phyloP scores from a whole-genome alignment of 495 filamentous ascomycete genomes.

The Clavariopsis aquatica region DNA sequence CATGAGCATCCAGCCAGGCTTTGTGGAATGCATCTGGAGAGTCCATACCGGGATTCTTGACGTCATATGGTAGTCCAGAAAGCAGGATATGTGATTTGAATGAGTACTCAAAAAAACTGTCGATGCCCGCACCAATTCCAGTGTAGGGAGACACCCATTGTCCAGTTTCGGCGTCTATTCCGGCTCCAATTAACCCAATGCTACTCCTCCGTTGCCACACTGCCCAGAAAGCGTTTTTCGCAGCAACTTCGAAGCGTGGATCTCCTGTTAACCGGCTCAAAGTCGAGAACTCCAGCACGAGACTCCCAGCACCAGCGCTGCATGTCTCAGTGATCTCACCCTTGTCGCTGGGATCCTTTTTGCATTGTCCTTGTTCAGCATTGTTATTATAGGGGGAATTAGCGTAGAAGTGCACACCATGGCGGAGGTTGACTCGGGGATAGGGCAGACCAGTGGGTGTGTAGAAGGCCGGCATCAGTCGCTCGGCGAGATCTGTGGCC shows the following conservation, averaged over 20 bases:
- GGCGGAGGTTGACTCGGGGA: conserved; percentile 87
- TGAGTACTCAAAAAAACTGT: conserved; percentile 98
- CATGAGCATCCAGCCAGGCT: conserved; percentile 84
- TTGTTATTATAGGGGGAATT: conserved; percentile 70
- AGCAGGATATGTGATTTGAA: conserved; percentile 89
- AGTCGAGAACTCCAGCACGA: conserved; percentile 89
- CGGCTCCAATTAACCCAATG: conserved; percentile 85
- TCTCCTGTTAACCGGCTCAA: conserved; percentile 88
- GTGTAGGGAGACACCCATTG: conserved; percentile 85
- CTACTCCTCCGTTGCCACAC: conserved; percentile 85
- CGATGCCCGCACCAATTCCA: conserved; percentile 91
- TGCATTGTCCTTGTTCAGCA: conserved; percentile 47
- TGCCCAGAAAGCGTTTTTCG: conserved; percentile 91
- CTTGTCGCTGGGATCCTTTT: conserved; percentile 42
- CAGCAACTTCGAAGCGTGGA: conserved; percentile 78
- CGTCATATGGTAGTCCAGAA: conserved; percentile 59
- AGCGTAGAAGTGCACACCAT: conserved; percentile 86
- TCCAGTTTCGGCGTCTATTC: conserved; percentile 88
- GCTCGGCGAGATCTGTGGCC: conserved; percentile 77
- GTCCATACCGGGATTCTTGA: conserved; percentile 44
- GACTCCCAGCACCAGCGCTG: conserved; percentile 90
- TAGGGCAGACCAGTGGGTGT: conserved; percentile 90
- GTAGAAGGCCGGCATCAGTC: conserved; percentile 87
- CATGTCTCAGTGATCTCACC: conserved; percentile 91
- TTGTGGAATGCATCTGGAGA: conserved; percentile 75